Evolutionary conservation across 352 stramenopile genomes (phyloP), one percentile per base, ranked within the genome.

Genomic region (Globisporangium nagaii): DNA sequence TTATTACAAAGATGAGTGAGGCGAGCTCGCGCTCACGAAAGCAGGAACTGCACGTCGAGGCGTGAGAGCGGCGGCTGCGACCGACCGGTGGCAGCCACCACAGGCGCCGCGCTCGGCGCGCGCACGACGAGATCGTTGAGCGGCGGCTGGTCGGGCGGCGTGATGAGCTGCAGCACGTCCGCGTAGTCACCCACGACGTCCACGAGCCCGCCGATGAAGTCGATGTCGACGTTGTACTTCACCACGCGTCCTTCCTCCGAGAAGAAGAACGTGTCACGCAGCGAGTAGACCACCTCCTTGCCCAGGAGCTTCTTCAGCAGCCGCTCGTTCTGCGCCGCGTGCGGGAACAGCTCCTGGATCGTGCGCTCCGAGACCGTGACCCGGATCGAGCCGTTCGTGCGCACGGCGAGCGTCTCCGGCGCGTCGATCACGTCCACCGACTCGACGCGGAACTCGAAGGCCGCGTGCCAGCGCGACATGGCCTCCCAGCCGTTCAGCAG

Each of bases 201-300:
- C 28, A 73, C 56, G 53, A 80, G 63, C 43, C 59, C 65, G 35
- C 47, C 43, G 10, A 70, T 62, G 32, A 75, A 75, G 58, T 70
- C 65, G 36, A 80, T 55, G 37, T 78, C 65, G 41, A 68, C 75
- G 42, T 60, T 58, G 48, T 75, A 80, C 57, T 78, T 75, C 55
- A 75, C 64, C 31, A 80, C 56, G 27, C 62, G 58, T 13, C 63
- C 58, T 10, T 72, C 69, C 9, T 64, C 62, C 11, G 65, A 63
- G 56, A 78, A 80, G 56, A 66, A 75, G 56, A 78, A 80, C 24
- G 65, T 75, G 56, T 77, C 65, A 22, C 61, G 56, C 27, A 80
- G 63, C 34, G 69, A 37, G 41, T 78, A 78, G 53, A 63, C 63
- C 36, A 80, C 66, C 25, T 80, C 59, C 31, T 70, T 46, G 42